Percentiles rank a stretch among this genome's conserved stretches.
phyloP scores from a whole-genome alignment of 208 protist species.

The Crithidia sp. region DNA sequence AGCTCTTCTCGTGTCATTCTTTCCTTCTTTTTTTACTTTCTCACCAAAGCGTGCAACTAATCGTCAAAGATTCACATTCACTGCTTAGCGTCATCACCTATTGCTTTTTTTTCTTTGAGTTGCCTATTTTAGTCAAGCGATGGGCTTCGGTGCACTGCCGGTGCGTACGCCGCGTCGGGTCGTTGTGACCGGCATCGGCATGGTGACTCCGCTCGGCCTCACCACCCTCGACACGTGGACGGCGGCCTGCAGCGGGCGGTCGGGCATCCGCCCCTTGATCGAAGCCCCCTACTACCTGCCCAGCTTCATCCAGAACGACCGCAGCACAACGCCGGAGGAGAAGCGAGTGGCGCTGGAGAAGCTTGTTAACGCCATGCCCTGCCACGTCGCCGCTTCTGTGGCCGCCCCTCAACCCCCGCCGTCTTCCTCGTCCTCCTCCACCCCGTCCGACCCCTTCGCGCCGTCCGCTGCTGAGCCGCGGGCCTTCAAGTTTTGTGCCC shows the following conservation, averaged over 20 bases:
- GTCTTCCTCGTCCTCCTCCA: neutral
- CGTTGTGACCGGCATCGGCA: slow-evolving; percentile 95
- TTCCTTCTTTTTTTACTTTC: neutral
- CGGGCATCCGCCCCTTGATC: slow-evolving; percentile 48
- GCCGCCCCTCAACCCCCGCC: slow-evolving; percentile 7
- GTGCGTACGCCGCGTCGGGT: slow-evolving; percentile 74
- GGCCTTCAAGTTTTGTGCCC: slow-evolving; percentile 45
- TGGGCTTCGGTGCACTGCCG: slow-evolving; percentile 47
- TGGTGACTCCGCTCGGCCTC: slow-evolving; percentile 93
- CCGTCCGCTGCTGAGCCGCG: slow-evolving; percentile 67
- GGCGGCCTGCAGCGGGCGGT: slow-evolving; percentile 62
- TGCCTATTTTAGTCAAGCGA: neutral
- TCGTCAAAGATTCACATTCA: too few species aligned
- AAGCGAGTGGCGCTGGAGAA: slow-evolving; percentile 37
- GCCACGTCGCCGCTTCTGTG: slow-evolving; percentile 71
- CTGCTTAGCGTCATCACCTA: too few species aligned
- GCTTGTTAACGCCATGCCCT: slow-evolving; percentile 65
- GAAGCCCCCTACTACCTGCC: slow-evolving; percentile 75
- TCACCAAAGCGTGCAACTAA: neutral
- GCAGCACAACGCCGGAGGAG: slow-evolving; percentile 24
- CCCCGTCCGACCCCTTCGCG: slow-evolving; percentile 38
- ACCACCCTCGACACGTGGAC: slow-evolving; percentile 78
- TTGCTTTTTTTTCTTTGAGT: too few species aligned
- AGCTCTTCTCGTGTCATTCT: neutral
- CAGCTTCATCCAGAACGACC: slow-evolving; percentile 51